Percentiles rank a stretch among this genome's conserved stretches.
Evolutionary conservation across 1,139 yeast species (phyloP).

Genomic region (Sugiyamaella neomexicana): DNA sequence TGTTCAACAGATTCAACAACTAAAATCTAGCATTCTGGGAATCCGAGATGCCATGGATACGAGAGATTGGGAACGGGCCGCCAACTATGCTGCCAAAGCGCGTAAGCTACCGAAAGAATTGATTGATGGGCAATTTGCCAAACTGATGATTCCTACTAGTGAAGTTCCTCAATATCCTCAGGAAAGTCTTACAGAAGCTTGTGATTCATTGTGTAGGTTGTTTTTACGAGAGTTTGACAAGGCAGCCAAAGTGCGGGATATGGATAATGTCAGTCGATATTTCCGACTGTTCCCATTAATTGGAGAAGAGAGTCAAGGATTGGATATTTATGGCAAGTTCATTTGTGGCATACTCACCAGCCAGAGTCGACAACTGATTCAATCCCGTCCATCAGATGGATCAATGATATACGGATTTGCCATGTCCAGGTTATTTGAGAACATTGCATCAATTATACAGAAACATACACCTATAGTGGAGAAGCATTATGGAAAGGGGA

Average conservation of each 20-base stretch:
- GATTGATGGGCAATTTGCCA: slow-evolving; percentile 70
- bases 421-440: slow-evolving; percentile 75
- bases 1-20: slow-evolving; percentile 61
- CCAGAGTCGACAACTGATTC: slow-evolving; percentile 64
- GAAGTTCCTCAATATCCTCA: slow-evolving; percentile 84
- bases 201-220: slow-evolving; percentile 53
- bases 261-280: slow-evolving; percentile 67
- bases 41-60: slow-evolving; percentile 68
- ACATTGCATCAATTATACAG: slow-evolving; percentile 75
- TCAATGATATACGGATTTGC: slow-evolving; percentile 60
- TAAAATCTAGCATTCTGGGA: slow-evolving; percentile 64
- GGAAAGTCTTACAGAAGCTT: slow-evolving; percentile 58
- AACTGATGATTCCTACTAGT: slow-evolving; percentile 82
- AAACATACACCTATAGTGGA: slow-evolving; percentile 83
- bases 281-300: slow-evolving; percentile 88
- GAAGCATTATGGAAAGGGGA: slow-evolving; percentile 64
- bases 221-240: slow-evolving; percentile 64
- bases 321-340: slow-evolving; percentile 78
- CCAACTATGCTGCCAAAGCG: slow-evolving; percentile 58
- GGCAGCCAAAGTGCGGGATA: slow-evolving; percentile 68
- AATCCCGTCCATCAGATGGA: slow-evolving; percentile 36
- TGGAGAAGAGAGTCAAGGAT: slow-evolving; percentile 68
- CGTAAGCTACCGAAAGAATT: slow-evolving; percentile 53
- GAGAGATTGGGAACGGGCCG: slow-evolving; percentile 71
- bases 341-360: slow-evolving; percentile 82